These are phyloP conservation scores for Omphalotus olearius DNA, from an alignment of 1,284 basidiomycete species.

Conservation along the genomic window DNA sequence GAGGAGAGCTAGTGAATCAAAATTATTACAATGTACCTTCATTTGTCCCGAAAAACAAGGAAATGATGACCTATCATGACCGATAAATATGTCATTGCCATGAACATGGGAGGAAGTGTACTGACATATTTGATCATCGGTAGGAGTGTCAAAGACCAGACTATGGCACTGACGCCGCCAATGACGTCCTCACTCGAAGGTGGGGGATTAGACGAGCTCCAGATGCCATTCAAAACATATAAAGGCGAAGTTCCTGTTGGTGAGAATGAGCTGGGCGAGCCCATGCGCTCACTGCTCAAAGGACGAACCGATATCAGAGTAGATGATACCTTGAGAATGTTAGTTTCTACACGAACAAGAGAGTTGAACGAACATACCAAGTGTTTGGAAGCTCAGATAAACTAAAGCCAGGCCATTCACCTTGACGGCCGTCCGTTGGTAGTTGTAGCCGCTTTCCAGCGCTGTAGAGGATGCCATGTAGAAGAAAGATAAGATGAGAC, in stretches of 20 bases:
- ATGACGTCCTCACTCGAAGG: slow-evolving; percentile 59
- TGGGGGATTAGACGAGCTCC: slow-evolving; percentile 39
- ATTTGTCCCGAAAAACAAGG: slow-evolving; percentile 52
- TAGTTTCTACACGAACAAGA: not conserved
- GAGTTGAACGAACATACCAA: slow-evolving; percentile 27
- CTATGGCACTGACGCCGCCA: slow-evolving; percentile 55
- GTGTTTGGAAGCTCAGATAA: slow-evolving; percentile 30
- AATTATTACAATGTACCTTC: slow-evolving; percentile 38
- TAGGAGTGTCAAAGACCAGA: slow-evolving; percentile 62
- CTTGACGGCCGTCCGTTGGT: slow-evolving; percentile 26
- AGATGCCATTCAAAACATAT: slow-evolving; percentile 63
- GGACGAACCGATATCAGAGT: slow-evolving; percentile 51
- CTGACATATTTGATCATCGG: slow-evolving; percentile 62
- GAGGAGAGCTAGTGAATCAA: not conserved
- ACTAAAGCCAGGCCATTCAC: slow-evolving; percentile 29
- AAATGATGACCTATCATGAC: slow-evolving; percentile 43
- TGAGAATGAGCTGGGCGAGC: not conserved
- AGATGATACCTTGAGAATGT: slow-evolving; percentile 48
- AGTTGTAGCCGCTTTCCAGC: slow-evolving; percentile 23
- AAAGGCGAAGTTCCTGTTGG: slow-evolving; percentile 48
- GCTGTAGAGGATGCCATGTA: slow-evolving; percentile 20
- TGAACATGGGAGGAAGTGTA: not conserved
- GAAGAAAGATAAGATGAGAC: not conserved
- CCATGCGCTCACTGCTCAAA: no score
- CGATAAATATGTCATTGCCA: not conserved